These are phyloP conservation scores for Trichomonas tenax DNA, from an alignment of 208 protist genomes.

Conservation along the genomic window DNA sequence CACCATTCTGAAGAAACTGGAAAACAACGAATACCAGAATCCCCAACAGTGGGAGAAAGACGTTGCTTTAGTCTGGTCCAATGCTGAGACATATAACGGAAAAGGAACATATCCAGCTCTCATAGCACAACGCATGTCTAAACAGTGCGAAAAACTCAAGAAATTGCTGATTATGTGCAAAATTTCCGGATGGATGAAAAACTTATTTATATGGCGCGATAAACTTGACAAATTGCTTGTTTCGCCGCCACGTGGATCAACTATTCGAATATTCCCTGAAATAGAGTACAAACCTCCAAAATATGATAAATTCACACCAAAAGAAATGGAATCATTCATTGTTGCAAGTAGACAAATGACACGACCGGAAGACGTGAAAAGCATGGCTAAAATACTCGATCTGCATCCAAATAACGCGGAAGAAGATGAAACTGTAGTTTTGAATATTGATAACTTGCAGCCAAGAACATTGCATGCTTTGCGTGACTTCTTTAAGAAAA, in stretches of 20 bases:
- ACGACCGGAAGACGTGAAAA: background rate
- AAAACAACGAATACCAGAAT: background rate
- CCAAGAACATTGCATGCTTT: background rate
- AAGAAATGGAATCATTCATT: background rate
- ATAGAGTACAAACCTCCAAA: background rate
- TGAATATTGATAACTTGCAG: background rate
- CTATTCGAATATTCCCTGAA: background rate
- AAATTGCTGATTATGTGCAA: background rate
- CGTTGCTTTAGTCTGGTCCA: background rate
- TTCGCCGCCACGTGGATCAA: background rate
- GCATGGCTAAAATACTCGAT: background rate
- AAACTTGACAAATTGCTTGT: background rate
- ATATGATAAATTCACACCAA: background rate
- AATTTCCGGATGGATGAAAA: constrained; percentile 18
- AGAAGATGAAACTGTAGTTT: background rate
- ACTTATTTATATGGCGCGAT: background rate
- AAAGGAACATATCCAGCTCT: background rate
- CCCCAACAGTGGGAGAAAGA: background rate
- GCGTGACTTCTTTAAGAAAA: background rate
- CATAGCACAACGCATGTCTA: background rate
- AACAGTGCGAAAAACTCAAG: background rate
- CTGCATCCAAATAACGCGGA: background rate
- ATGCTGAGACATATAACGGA: background rate
- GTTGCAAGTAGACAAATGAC: background rate
- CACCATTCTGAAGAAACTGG: background rate